Evolutionary conservation across 495 filamentous ascomycete genomes (phyloP).

Genomic region (Penicillium macrosclerotiorum): DNA sequence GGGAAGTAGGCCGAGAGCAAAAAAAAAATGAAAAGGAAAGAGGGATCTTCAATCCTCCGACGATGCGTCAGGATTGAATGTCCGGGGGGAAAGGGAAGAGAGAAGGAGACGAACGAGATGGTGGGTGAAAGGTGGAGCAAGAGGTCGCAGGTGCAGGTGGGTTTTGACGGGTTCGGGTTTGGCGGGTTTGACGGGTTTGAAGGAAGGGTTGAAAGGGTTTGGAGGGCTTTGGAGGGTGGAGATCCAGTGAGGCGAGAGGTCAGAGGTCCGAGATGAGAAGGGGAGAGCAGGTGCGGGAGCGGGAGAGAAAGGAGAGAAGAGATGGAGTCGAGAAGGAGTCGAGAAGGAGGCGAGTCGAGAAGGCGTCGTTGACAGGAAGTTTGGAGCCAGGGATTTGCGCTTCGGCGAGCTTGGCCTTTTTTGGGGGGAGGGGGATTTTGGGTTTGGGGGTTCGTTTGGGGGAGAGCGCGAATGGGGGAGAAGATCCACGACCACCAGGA

Average conservation of each 20-base stretch:
- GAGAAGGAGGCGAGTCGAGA: no score
- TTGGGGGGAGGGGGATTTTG: no score
- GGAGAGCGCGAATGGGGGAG: no score
- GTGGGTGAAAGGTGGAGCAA: slow-evolving; percentile 11
- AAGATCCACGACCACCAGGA: no score
- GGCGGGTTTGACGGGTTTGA: slow-evolving; percentile 3
- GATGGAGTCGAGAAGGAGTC: neutral
- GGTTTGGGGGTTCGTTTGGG: no score
- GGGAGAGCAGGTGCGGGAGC: slow-evolving; percentile 4
- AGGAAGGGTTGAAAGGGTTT: no score
- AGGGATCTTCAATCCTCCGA: neutral
- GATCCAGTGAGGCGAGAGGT: neutral
- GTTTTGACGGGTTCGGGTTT: neutral
- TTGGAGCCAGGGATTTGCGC: no score
- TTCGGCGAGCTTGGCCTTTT: no score
- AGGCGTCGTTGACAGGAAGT: no score
- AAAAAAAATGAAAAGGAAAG: neutral
- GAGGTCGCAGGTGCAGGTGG: slow-evolving; percentile 8
- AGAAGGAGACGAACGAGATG: slow-evolving; percentile 1
- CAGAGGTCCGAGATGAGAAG: neutral
- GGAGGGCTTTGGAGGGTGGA: neutral
- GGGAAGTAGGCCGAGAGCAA: neutral
- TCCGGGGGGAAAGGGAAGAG: no score
- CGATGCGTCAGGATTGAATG: slow-evolving; percentile 1
- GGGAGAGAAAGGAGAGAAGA: slow-evolving; percentile 6